Evolutionary conservation across 345 rosid genomes (phyloP), one percentile per base, ranked within the genome.

Genomic region (Brassica carinata): DNA sequence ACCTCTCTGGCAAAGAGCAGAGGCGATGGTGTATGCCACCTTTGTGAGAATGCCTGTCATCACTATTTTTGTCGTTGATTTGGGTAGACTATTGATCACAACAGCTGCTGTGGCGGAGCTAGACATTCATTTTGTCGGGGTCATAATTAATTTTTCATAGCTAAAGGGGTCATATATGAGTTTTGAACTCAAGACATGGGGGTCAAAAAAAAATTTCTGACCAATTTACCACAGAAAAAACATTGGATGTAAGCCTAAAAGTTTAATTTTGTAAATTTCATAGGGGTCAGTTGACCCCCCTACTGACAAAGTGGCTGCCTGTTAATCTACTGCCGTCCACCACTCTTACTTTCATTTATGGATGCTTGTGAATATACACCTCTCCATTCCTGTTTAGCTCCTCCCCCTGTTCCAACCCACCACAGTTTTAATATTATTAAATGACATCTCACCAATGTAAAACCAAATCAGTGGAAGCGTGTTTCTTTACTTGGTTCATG

Each of bases 281-380:
- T 19, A 19, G 23, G 23, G 23, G 23, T 19, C 23, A 19, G 23
- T 19, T 19, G 23, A 19, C 23, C 23, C 23, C 23, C 23, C 23
- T 19, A 19, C 23, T 19, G 0, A 19, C 23, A 19, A 19, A 19
- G 23, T 19, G 23, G 23, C 23, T 19, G 23, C 23, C 23, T 19
- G 85, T 81, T 67, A 88, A 80, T 76, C 90, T 87, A 68, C 87
- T 85, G 8, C 94, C 94, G 13, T 90, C 94, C 40, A 88, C 92
- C 61, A 86, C 72, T 79, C 61, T 55, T 55, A 55, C 61, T 55
- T 55, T 55, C 61, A 55, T 17, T 55, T 55, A 9, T 55, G 61
- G 86, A 61, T 87, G 45, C 78, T 77, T 88, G 71, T 86, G 69
- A 8, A 88, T 67, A 66, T 86, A 88, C 11, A 83, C 63, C 67